Evolutionary conservation across 768 basidiomycete species (phyloP).

Genomic region (Mycena crocata): DNA sequence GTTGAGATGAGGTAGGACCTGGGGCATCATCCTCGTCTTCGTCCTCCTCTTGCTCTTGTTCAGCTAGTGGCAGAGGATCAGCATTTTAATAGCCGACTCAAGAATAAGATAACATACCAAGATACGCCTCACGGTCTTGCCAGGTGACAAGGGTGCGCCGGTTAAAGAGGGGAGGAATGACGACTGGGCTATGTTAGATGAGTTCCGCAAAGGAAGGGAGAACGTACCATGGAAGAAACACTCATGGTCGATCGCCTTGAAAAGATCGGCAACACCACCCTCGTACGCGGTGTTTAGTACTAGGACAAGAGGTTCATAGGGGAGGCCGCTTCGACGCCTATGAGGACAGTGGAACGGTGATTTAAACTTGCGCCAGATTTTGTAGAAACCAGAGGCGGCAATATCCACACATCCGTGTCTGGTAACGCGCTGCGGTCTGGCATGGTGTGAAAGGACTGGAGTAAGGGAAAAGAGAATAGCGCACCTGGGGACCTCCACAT

Average conservation of each 20-base stretch:
- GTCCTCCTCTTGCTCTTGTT: background rate
- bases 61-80: background rate
- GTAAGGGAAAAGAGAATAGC: background rate
- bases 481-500: background rate
- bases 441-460: background rate
- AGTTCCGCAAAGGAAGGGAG: too few relatives aligned
- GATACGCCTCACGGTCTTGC: background rate
- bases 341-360: slow-evolving; percentile 10
- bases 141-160: background rate
- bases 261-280: background rate
- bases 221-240: background rate
- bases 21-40: background rate
- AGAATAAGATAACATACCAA: background rate
- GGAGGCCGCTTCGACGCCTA: background rate
- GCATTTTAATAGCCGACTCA: background rate
- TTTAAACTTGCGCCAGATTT: background rate
- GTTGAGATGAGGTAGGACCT: background rate
- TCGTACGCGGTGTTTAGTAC: background rate
- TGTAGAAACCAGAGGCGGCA: background rate
- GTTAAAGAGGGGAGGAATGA: background rate
- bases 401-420: background rate
- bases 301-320: background rate
- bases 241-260: background rate
- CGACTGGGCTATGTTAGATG: background rate
- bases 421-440: background rate